phyloP scores from a whole-genome alignment of 768 basidiomycete species.

The Chalciporus chontae region DNA sequence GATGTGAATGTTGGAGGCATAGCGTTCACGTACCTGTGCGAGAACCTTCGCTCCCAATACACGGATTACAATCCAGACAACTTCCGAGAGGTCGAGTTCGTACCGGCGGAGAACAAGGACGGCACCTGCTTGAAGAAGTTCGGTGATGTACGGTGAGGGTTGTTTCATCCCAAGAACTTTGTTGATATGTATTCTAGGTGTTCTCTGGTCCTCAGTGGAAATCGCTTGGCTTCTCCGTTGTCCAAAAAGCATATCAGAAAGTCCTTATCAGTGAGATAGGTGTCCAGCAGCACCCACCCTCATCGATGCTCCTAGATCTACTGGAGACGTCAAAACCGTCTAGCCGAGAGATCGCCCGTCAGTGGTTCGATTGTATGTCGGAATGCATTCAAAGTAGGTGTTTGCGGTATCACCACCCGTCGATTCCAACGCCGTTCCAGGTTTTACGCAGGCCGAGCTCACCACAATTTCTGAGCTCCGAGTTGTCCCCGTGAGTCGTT shows the following conservation, averaged over 20 bases:
- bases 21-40: conserved; percentile 71
- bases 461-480: conserved; percentile 47
- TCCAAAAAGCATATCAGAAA: conserved; percentile 45
- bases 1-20: conserved; percentile 44
- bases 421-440: conserved; percentile 29
- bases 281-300: conserved; percentile 62
- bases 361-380: conserved; percentile 64
- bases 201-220: conserved; percentile 63
- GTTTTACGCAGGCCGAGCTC: conserved; percentile 53
- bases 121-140: too few relatives aligned
- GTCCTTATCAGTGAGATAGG: conserved; percentile 58
- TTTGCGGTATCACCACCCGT: neutral
- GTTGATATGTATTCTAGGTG: conserved; percentile 41
- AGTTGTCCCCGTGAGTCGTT: conserved; percentile 58
- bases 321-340: conserved; percentile 55
- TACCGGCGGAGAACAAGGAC: too few relatives aligned
- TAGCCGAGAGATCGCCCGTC: conserved; percentile 47
- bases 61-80: too few relatives aligned
- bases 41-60: too few relatives aligned
- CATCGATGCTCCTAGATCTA: conserved; percentile 49
- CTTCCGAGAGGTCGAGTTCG: too few relatives aligned
- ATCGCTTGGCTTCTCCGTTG: conserved; percentile 64
- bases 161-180: too few relatives aligned
- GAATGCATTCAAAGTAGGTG: conserved; percentile 51
- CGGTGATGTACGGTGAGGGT: too few relatives aligned